These are phyloP conservation scores for Thermochaetoides dissita DNA, from an alignment of 2,329 filamentous ascomycete genomes.

Conservation along the genomic window DNA sequence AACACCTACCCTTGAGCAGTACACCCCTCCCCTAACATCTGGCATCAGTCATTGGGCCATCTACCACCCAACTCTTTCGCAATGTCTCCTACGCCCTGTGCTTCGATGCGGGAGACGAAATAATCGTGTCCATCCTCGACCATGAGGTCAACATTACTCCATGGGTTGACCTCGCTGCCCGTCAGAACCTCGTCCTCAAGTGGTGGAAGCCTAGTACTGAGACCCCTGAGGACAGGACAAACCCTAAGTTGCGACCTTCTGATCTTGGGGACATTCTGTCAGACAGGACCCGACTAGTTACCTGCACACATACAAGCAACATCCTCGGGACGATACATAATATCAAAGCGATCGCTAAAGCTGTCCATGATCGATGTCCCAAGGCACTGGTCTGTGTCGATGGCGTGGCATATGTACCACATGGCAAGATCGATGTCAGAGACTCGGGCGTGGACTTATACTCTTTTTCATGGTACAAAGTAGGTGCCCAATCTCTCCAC, in stretches of 20 bases:
- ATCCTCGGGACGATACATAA: conserved; percentile 59
- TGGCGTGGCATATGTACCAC: conserved; percentile 63
- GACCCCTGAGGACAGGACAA: conserved; percentile 23
- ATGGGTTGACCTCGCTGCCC: conserved; percentile 55
- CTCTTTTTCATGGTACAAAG: conserved; percentile 68
- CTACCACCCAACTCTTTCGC: conserved; percentile 63
- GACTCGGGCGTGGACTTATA: conserved; percentile 62
- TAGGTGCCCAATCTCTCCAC: neutral
- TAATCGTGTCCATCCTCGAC: conserved; percentile 58
- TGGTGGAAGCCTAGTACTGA: conserved; percentile 46
- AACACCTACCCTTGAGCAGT: neutral
- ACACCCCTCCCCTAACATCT: neutral
- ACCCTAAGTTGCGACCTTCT: conserved; percentile 44
- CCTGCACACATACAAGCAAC: conserved; percentile 62
- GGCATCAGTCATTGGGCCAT: conserved; percentile 48
- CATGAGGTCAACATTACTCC: conserved; percentile 67
- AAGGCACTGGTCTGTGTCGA: conserved; percentile 56
- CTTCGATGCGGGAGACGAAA: conserved; percentile 45
- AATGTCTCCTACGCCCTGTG: conserved; percentile 47
- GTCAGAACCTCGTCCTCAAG: conserved; percentile 46
- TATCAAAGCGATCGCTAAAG: conserved; percentile 38
- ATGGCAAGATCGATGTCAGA: conserved; percentile 54
- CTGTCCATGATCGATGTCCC: conserved; percentile 34
- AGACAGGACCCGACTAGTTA: conserved; percentile 52
- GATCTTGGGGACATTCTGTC: conserved; percentile 47